phyloP scores from a whole-genome alignment of 768 basidiomycete genomes.

The Suillus occidentalis region DNA sequence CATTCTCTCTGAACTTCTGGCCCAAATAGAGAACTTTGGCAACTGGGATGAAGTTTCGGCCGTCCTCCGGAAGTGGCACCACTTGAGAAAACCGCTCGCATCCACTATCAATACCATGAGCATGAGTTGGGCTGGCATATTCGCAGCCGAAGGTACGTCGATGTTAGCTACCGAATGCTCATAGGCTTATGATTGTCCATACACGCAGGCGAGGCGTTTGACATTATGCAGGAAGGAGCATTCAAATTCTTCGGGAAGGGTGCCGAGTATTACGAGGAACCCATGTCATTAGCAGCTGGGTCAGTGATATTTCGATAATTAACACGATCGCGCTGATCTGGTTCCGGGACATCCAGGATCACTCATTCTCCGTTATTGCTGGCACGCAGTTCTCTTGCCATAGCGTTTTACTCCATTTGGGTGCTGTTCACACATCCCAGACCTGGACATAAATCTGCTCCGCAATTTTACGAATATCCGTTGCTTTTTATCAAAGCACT shows the following conservation, averaged over 20 bases:
- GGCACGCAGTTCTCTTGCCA: neutral
- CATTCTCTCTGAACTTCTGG: conserved; percentile 59
- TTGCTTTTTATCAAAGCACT: neutral
- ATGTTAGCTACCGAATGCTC: neutral
- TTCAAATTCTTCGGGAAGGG: neutral
- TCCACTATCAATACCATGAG: conserved; percentile 86
- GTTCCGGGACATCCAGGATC: neutral
- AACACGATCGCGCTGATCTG: neutral
- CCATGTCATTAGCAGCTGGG: neutral
- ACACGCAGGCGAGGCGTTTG: neutral
- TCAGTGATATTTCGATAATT: neutral
- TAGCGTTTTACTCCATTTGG: neutral
- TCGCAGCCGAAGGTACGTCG: conserved; percentile 80
- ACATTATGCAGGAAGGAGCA: neutral
- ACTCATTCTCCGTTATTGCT: neutral
- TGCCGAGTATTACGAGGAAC: neutral
- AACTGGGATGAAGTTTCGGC: conserved; percentile 49
- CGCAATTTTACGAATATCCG: neutral
- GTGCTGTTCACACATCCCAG: neutral
- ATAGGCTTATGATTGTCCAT: neutral
- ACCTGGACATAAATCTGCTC: neutral
- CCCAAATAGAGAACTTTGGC: conserved; percentile 35
- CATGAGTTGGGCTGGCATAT: conserved; percentile 86
- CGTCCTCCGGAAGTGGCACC: conserved; percentile 69
- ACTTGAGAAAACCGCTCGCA: conserved; percentile 75